Conservation (phyloP, 768 basidiomycete genomes). For the Auriscalpium orientale region DNA sequence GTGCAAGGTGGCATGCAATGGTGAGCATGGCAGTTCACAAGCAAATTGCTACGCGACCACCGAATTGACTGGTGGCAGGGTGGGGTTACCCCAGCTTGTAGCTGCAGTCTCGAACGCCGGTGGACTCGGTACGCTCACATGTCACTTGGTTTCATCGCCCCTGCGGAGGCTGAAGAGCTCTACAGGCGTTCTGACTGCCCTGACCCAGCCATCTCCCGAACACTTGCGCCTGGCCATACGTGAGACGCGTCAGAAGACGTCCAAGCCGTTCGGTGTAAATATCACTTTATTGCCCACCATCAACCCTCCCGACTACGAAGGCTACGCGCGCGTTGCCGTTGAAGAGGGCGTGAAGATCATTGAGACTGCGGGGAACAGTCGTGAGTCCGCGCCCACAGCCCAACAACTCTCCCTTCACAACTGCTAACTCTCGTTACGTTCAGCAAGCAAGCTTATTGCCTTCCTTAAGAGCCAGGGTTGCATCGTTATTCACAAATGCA, state of each 20-base stretch:
- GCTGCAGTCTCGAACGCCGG: constrained; percentile 80
- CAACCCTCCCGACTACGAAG: constrained; percentile 85
- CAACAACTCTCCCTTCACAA: not conserved
- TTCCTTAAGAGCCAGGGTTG: constrained; percentile 75
- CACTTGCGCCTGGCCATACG: constrained; percentile 74
- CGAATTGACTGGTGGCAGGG: constrained; percentile 38
- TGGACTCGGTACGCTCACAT: constrained; percentile 49
- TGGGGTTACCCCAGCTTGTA: constrained; percentile 66
- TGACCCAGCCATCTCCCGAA: constrained; percentile 82
- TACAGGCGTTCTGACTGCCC: constrained; percentile 73
- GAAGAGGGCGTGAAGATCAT: constrained; percentile 86
- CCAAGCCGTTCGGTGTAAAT: constrained; percentile 79
- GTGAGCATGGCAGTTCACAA: constrained; percentile 27
- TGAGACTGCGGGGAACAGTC: constrained; percentile 90
- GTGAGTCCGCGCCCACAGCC: constrained; percentile 34
- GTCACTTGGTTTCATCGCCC: no score
- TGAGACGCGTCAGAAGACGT: constrained; percentile 62
- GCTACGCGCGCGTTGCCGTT: constrained; percentile 72
- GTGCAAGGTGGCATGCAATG: constrained; percentile 93
- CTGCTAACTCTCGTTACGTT: not conserved
- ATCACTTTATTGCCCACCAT: constrained; percentile 85
- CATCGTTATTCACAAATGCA: constrained; percentile 87
- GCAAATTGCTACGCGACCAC: no score
- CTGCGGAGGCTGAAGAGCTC: no score
- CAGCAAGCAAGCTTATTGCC: constrained; percentile 71